Evolutionary conservation across 2,329 filamentous ascomycete species (phyloP).

Genomic region (Diaporthe citriasiana): DNA sequence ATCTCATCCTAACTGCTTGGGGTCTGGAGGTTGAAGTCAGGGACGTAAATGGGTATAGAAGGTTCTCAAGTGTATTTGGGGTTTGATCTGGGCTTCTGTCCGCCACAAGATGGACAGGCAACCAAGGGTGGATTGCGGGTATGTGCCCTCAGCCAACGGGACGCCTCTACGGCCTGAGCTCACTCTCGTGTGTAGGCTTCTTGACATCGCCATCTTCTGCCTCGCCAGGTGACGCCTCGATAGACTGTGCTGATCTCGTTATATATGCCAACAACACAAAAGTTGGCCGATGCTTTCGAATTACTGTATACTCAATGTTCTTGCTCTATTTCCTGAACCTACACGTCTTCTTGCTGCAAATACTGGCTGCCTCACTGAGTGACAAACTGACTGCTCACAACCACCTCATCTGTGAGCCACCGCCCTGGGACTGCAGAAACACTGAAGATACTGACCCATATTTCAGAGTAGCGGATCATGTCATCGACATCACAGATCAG

Average conservation of each 20-base stretch:
- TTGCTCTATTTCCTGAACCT: not conserved
- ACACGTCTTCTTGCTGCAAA: not conserved
- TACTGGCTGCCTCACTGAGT: not conserved
- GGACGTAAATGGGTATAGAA: not conserved
- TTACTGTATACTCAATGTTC: not conserved
- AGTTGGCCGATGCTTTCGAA: not conserved
- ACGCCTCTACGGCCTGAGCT: slow-evolving; percentile 11
- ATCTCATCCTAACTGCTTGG: not conserved
- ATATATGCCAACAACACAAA: not conserved
- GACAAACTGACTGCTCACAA: not conserved
- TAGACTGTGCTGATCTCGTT: not conserved
- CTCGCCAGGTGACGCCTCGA: not conserved
- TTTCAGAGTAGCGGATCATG: not conserved
- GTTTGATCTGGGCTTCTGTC: not conserved
- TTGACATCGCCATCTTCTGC: not conserved
- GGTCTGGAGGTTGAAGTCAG: not conserved
- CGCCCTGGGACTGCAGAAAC: not conserved
- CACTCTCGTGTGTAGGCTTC: slow-evolving; percentile 15
- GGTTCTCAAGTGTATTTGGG: not conserved
- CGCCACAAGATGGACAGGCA: slow-evolving; percentile 5
- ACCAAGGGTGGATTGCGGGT: slow-evolving; percentile 19
- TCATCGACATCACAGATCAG: slow-evolving; percentile 21
- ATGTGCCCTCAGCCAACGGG: slow-evolving; percentile 25
- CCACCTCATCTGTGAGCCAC: not conserved
- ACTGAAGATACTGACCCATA: not conserved